A percentile compares a stretch with the other conserved stretches of the same genome.
These are phyloP conservation scores for Pharnaceum exiguum DNA, from an alignment of 148 eudicot species.

Conservation along the genomic window DNA sequence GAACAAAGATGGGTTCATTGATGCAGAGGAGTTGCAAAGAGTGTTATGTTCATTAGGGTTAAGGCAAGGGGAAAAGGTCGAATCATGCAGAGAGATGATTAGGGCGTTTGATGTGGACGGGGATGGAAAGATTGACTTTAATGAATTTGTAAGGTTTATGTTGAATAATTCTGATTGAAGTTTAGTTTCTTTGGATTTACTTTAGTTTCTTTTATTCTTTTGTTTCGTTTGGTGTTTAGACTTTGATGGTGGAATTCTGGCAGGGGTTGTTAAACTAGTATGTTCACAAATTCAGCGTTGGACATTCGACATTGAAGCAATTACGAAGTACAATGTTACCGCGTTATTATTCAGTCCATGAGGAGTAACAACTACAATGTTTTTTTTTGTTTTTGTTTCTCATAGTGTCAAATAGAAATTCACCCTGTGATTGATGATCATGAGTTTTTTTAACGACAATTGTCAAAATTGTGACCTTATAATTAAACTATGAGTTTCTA, in stretches of 20 bases:
- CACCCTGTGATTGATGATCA: no score
- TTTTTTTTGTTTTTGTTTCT: no score
- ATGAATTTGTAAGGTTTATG: conserved; percentile 48
- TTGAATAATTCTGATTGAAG: conserved; percentile 11
- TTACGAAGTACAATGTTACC: no score
- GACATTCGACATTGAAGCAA: no score
- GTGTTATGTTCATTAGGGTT: conserved; percentile 48
- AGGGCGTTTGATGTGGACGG: conserved; percentile 33
- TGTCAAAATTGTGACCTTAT: no score
- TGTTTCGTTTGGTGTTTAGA: neutral
- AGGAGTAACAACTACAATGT: no score
- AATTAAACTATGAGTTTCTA: no score
- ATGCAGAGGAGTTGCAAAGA: conserved; percentile 51
- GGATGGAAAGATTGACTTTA: conserved; percentile 52
- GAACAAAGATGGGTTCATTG: conserved; percentile 72
- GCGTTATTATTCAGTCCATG: no score
- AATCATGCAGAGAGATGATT: conserved; percentile 49
- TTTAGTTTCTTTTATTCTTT: neutral
- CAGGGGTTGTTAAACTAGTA: no score
- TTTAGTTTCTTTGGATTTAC: neutral
- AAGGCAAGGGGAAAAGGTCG: conserved; percentile 29
- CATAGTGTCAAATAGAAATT: no score
- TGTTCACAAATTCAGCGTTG: no score
- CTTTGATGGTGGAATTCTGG: conserved; percentile 1
- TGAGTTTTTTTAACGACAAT: no score